phyloP scores from a whole-genome alignment of 163 green algal genomes.

The Chlamydomonas reinhardtii region DNA sequence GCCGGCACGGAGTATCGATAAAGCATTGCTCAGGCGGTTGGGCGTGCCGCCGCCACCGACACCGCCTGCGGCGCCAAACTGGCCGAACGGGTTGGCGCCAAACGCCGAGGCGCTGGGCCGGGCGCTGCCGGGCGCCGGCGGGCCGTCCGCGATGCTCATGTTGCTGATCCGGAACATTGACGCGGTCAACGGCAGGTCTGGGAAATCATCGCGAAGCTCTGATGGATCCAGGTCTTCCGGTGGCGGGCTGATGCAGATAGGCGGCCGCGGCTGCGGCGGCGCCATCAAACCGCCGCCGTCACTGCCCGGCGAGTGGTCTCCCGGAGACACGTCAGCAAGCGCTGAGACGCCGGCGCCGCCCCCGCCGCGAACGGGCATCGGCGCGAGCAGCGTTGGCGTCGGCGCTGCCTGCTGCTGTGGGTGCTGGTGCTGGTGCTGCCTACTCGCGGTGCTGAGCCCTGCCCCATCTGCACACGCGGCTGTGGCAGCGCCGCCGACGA shows the following conservation, averaged over 20 bases:
- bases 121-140: too few species aligned
- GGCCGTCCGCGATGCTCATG: background rate
- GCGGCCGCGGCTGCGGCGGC: too few species aligned
- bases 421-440: background rate
- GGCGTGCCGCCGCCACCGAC: background rate
- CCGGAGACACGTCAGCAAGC: background rate
- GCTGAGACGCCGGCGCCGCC: background rate
- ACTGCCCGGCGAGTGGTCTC: too few species aligned
- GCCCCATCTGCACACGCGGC: too few species aligned
- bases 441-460: too few species aligned
- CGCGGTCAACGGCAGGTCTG: too few species aligned
- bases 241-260: conserved; percentile 14
- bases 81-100: too few species aligned
- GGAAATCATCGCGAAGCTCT: too few species aligned
- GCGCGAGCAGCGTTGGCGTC: background rate
- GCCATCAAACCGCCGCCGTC: too few species aligned
- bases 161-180: background rate
- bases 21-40: conserved; percentile 30
- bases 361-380: background rate
- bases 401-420: background rate
- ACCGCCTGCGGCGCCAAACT: background rate
- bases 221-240: background rate
- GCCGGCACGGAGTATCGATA: conserved; percentile 19
- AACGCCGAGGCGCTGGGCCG: too few species aligned
- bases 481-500: too few species aligned